phyloP scores from a whole-genome alignment of 2,329 filamentous ascomycete genomes.

The Neofusicoccum kwambonambiense region DNA sequence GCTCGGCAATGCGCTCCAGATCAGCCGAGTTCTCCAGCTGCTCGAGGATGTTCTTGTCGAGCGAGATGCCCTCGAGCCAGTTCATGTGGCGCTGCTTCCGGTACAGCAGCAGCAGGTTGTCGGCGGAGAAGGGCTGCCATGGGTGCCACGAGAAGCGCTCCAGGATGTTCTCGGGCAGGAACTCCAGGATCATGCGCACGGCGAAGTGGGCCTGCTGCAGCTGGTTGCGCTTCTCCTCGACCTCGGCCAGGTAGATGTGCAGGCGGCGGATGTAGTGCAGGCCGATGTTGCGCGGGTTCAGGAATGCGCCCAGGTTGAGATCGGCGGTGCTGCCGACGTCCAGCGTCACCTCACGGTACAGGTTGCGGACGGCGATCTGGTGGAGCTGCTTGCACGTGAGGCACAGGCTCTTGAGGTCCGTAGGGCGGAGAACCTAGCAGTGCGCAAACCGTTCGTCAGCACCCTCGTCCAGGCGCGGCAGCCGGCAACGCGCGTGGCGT shows the following conservation, averaged over 20 bases:
- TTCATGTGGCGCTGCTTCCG: slow-evolving; percentile 50
- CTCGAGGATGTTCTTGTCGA: slow-evolving; percentile 42
- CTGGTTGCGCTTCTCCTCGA: slow-evolving; percentile 45
- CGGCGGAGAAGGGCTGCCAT: slow-evolving; percentile 48
- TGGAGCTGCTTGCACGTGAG: slow-evolving; percentile 49
- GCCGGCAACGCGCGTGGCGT: slow-evolving; percentile 20
- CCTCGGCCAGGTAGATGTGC: slow-evolving; percentile 46
- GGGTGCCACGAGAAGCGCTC: slow-evolving; percentile 53
- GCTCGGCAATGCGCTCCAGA: slow-evolving; percentile 42
- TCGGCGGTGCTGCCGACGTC: slow-evolving; percentile 48
- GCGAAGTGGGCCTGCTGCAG: slow-evolving; percentile 48
- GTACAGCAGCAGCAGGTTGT: slow-evolving; percentile 49
- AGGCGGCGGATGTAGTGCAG: slow-evolving; percentile 47
- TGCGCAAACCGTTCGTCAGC: slow-evolving; percentile 11
- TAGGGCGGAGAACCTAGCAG: slow-evolving; percentile 43
- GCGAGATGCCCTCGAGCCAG: slow-evolving; percentile 48
- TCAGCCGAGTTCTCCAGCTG: slow-evolving; percentile 43
- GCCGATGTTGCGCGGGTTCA: slow-evolving; percentile 48
- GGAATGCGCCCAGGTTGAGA: slow-evolving; percentile 44
- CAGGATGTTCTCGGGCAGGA: slow-evolving; percentile 49
- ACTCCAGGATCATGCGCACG: slow-evolving; percentile 49
- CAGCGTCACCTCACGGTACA: slow-evolving; percentile 49
- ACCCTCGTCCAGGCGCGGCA: neutral
- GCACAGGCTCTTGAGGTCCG: slow-evolving; percentile 49
- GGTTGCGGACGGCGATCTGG: slow-evolving; percentile 44